Base-by-base conservation (phyloP, 257 asterid species). In the Osmanthus fragrans region DNA sequence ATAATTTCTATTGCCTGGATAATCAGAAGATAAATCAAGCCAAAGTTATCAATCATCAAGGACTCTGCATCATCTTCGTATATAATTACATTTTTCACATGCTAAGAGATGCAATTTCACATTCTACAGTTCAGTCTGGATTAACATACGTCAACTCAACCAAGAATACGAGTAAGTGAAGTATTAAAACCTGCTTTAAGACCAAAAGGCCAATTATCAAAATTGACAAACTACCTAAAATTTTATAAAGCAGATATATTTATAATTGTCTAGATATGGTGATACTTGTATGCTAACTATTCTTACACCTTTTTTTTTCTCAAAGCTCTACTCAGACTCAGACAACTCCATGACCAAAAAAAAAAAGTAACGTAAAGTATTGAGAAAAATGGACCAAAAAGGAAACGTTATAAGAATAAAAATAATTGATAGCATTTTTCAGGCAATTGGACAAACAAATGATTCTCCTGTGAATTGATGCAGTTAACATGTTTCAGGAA, bases 1-100 rank as follows among this genome's bases (percentile, higher is more conserved):
- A 91, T 85, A 37, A 91, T 92, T 83, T 93, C 97, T 51, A 91
- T 83, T 77, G 96, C 97, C 97, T 93, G 85, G 32, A 85, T 29
- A 72, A 67, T 80, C 33, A 40, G 27, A 21, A 67, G 39, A 37
- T 58, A 23, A 42, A 65, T 79, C 23, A 37, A 45, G 39, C 69
- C 76, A 74, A 34, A 69, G 54, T 67, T 37, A 76, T 4, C 58
- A n/a, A 49, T 73, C 54, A 70, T 32, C 36, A 34, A 40, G 29
- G 29, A 30, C 58, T 69, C 25, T 30, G 70, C 21, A 40, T 40
- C 66, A 49, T 51, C n/a, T 49, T 49, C 27, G 16, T 51, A n/a
- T 4, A 30, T 7, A 0, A 64, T 73, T 56, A 40, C 67, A 19
- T 19, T 54, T 33, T 15, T 15, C 15, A 4, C 23, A 11, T 51